Evolutionary conservation across 768 basidiomycete species (phyloP).

Genomic region (Suillus brevipes): DNA sequence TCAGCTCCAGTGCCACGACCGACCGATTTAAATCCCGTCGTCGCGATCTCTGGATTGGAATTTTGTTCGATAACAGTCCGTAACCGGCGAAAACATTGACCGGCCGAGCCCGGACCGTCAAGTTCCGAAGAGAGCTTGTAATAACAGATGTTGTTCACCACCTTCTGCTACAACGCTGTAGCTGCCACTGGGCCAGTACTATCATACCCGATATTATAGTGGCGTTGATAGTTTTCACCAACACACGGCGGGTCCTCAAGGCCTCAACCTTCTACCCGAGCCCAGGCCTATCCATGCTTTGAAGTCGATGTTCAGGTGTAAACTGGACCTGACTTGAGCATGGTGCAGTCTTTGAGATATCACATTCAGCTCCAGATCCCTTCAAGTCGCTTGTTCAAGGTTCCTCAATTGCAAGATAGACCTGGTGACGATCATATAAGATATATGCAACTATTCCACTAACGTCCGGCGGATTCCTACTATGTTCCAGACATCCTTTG

Average conservation of each 20-base stretch:
- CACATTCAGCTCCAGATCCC: slow-evolving; percentile 24
- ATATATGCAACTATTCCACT: slow-evolving; percentile 9
- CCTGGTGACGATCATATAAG: background rate
- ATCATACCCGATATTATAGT: too few relatives aligned
- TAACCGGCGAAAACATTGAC: too few relatives aligned
- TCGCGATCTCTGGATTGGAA: background rate
- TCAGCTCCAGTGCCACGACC: background rate
- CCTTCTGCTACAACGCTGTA: too few relatives aligned
- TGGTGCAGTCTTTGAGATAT: slow-evolving; percentile 27
- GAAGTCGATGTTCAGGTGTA: background rate
- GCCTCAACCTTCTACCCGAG: slow-evolving; percentile 26
- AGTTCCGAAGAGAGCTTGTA: too few relatives aligned
- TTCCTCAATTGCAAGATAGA: slow-evolving; percentile 27
- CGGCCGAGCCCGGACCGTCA: too few relatives aligned
- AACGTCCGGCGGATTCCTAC: too few relatives aligned
- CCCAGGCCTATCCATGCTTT: slow-evolving; percentile 29
- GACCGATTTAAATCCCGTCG: background rate
- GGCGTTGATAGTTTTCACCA: slow-evolving; percentile 13
- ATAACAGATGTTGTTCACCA: too few relatives aligned
- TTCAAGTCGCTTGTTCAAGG: slow-evolving; percentile 17
- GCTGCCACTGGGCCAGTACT: too few relatives aligned
- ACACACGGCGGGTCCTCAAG: slow-evolving; percentile 18
- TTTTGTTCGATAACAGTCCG: background rate
- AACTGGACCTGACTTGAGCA: background rate
- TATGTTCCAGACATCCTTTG: background rate